A percentile compares a stretch with the other conserved stretches of the same genome.
phyloP scores from a whole-genome alignment of 2,329 filamentous ascomycete species.

The Colletotrichum cordylinicola region DNA sequence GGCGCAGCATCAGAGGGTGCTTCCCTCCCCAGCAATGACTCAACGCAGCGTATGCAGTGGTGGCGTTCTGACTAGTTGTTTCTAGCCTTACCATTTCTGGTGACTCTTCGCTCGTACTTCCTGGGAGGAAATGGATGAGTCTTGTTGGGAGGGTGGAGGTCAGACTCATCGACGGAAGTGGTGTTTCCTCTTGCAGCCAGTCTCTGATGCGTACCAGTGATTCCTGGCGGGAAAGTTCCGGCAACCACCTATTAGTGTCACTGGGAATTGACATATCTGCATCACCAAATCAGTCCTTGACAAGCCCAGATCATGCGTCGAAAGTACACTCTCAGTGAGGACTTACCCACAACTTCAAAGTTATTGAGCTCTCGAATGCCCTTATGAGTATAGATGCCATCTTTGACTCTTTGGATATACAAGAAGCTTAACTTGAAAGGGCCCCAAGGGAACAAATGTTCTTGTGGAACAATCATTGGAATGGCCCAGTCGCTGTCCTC shows the following conservation, averaged over 20 bases:
- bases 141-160: not conserved
- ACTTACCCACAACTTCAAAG: not conserved
- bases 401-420: not conserved
- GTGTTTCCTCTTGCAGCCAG: not conserved
- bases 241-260: not conserved
- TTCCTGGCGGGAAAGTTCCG: not conserved
- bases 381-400: not conserved
- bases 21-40: not conserved
- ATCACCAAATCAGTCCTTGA: not conserved
- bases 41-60: not conserved
- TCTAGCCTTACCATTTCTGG: not conserved
- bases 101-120: fast-evolving
- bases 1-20: not conserved
- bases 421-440: not conserved
- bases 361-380: not conserved
- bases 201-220: not conserved
- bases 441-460: not conserved
- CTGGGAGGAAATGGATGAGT: not conserved
- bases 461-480: not conserved
- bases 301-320: not conserved
- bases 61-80: fast-evolving
- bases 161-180: not conserved
- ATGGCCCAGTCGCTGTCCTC: not conserved
- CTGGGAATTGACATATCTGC: not conserved
- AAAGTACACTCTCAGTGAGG: not conserved